Evolutionary conservation across 2,329 filamentous ascomycete species (phyloP).

Genomic region (Penicillium sp.): DNA sequence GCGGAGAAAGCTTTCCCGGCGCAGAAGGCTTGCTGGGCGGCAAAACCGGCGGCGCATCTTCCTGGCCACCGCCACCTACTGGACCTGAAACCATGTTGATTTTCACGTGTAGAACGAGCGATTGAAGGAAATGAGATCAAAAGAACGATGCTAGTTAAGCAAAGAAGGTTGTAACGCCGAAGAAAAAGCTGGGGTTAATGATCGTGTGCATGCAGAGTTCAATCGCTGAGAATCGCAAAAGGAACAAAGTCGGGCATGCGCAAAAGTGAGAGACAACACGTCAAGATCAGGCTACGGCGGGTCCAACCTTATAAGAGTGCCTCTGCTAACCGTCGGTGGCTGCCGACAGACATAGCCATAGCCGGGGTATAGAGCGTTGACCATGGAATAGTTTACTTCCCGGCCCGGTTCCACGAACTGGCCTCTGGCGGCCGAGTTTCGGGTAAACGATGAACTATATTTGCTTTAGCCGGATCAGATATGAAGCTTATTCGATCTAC

Average conservation of each 20-base stretch:
- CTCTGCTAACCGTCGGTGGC: conserved; percentile 10
- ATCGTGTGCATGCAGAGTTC: neutral
- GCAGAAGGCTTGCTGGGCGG: conserved; percentile 40
- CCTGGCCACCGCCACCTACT: neutral
- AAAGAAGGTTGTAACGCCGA: neutral
- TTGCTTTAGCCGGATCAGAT: neutral
- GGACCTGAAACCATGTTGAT: neutral
- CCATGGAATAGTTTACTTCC: conserved; percentile 22
- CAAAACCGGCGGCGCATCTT: neutral
- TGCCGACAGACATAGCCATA: conserved; percentile 20
- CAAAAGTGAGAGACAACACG: neutral
- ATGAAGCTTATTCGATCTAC: neutral
- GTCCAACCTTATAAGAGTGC: neutral
- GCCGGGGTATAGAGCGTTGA: conserved; percentile 19
- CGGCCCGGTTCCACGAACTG: conserved; percentile 22
- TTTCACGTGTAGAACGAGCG: neutral
- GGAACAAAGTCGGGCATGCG: neutral
- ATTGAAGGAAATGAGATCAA: neutral
- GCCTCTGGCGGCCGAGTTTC: neutral
- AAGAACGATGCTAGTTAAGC: neutral
- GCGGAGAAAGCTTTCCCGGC: conserved; percentile 54
- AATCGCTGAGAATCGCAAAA: neutral
- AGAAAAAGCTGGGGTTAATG: neutral
- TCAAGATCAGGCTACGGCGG: neutral
- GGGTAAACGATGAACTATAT: neutral